Conservation (phyloP, 768 basidiomycete genomes). For the Amanita subjunquillea region DNA sequence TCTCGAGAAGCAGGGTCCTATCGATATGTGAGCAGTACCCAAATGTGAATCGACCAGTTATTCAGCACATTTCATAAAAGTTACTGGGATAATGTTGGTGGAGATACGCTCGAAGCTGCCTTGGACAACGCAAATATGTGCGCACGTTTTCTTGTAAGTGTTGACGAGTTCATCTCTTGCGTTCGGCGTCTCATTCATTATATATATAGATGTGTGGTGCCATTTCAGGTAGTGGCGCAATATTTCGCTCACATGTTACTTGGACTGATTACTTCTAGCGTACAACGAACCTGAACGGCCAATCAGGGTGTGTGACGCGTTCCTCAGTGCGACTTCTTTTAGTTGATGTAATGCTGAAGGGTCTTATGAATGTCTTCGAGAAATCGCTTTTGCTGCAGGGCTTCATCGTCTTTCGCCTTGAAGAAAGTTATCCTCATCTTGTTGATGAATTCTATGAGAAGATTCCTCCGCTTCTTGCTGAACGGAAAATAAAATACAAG, state of each 20-base stretch:
- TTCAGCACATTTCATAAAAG: not conserved
- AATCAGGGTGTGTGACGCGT: slow-evolving; percentile 4
- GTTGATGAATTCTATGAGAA: slow-evolving; percentile 22
- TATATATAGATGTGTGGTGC: slow-evolving; percentile 1
- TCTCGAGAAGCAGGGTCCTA: slow-evolving; percentile 38
- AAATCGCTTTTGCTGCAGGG: slow-evolving; percentile 35
- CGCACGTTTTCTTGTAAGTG: slow-evolving; percentile 32
- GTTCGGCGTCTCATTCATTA: not conserved
- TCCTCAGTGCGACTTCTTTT: not conserved
- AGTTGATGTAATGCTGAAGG: slow-evolving; percentile 14
- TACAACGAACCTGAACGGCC: slow-evolving; percentile 6
- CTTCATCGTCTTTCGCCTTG: slow-evolving; percentile 23
- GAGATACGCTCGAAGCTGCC: slow-evolving; percentile 26
- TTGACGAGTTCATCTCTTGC: not conserved
- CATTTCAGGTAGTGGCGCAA: not conserved
- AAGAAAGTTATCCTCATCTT: slow-evolving; percentile 17
- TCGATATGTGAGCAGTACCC: slow-evolving; percentile 32
- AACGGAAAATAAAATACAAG: slow-evolving; percentile 25
- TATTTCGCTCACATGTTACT: not conserved
- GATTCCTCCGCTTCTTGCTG: slow-evolving; percentile 25
- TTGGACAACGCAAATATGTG: slow-evolving; percentile 23
- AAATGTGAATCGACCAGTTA: not conserved
- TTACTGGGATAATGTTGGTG: slow-evolving; percentile 35
- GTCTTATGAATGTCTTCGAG: slow-evolving; percentile 24
- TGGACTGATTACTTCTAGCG: not conserved